Percentiles rank a stretch among this genome's conserved stretches.
Conservation (phyloP, 768 basidiomycete species). For the Coprinopsis marcescibilis region DNA sequence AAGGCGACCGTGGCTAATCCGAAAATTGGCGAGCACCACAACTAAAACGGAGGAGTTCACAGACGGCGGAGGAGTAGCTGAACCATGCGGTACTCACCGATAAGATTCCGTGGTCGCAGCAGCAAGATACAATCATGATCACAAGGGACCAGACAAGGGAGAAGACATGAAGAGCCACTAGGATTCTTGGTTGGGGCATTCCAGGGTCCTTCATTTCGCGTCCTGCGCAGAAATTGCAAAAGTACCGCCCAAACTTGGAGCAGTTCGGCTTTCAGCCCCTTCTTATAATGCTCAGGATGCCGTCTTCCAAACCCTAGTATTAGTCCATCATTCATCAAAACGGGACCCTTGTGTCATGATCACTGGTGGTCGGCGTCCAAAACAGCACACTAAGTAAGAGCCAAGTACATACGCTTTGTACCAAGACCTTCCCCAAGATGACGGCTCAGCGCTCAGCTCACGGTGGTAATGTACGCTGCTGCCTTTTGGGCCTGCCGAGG, state of each 20-base stretch:
- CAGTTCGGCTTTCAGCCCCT: neutral
- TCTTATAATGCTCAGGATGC: neutral
- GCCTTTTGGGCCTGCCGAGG: too few species aligned
- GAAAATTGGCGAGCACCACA: slow-evolving; percentile 22
- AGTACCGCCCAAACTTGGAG: slow-evolving; percentile 15
- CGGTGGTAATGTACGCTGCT: too few species aligned
- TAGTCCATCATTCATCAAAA: too few species aligned
- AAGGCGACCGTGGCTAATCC: slow-evolving; percentile 20
- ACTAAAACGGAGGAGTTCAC: slow-evolving; percentile 6
- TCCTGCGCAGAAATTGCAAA: slow-evolving; percentile 15
- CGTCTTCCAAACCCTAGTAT: too few species aligned
- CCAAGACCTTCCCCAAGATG: too few species aligned
- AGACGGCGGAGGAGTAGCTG: neutral
- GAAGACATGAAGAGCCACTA: slow-evolving; percentile 19
- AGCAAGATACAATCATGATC: slow-evolving; percentile 15
- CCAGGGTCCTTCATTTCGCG: slow-evolving; percentile 16
- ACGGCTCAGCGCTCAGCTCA: too few species aligned
- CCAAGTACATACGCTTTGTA: too few species aligned
- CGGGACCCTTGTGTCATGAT: too few species aligned
- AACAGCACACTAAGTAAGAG: too few species aligned
- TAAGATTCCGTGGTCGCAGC: slow-evolving; percentile 18
- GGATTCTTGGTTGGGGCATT: slow-evolving; percentile 18
- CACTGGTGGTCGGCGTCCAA: too few species aligned
- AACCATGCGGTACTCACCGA: slow-evolving; percentile 15
- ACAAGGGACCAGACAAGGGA: slow-evolving; percentile 20